Conservation (phyloP, 768 basidiomycete species). For the Suillus fuscotomentosus region DNA sequence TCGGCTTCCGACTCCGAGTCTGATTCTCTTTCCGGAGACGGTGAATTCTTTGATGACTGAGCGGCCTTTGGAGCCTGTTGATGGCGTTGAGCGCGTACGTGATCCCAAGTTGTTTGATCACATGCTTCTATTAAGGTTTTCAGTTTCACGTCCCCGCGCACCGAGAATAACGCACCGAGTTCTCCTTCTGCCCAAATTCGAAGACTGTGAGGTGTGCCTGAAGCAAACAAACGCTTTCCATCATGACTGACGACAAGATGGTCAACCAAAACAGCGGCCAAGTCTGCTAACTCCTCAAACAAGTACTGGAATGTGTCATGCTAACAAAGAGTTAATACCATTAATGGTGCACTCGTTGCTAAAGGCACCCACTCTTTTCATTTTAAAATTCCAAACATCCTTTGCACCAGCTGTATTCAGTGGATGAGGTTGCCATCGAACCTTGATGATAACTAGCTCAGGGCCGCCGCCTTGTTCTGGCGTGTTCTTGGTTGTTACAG, state of each 20-base stretch:
- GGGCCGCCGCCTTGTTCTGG: conserved; percentile 31
- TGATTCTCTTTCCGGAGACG: conserved; percentile 16
- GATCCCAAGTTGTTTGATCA: conserved; percentile 60
- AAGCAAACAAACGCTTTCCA: conserved; percentile 64
- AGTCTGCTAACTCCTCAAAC: conserved; percentile 66
- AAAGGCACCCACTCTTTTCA: conserved; percentile 51
- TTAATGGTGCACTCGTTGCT: background rate
- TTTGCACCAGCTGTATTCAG: conserved; percentile 38
- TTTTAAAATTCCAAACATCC: conserved; percentile 49
- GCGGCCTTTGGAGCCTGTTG: conserved; percentile 16
- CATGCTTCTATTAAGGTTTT: conserved; percentile 54
- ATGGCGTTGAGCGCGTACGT: conserved; percentile 46
- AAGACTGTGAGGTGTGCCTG: conserved; percentile 64
- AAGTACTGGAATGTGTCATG: conserved; percentile 61
- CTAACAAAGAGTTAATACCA: conserved; percentile 32
- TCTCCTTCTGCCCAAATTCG: conserved; percentile 68
- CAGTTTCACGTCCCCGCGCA: conserved; percentile 3
- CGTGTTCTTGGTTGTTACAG: conserved; percentile 20
- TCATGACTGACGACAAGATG: conserved; percentile 62
- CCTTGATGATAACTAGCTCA: conserved; percentile 46
- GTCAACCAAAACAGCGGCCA: conserved; percentile 47
- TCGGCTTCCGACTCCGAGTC: conserved; percentile 35
- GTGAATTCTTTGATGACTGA: conserved; percentile 12
- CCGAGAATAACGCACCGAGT: conserved; percentile 46
- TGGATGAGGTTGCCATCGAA: conserved; percentile 71